phyloP scores from a whole-genome alignment of 106 monocot species.

The Narthecium ossifragum region DNA sequence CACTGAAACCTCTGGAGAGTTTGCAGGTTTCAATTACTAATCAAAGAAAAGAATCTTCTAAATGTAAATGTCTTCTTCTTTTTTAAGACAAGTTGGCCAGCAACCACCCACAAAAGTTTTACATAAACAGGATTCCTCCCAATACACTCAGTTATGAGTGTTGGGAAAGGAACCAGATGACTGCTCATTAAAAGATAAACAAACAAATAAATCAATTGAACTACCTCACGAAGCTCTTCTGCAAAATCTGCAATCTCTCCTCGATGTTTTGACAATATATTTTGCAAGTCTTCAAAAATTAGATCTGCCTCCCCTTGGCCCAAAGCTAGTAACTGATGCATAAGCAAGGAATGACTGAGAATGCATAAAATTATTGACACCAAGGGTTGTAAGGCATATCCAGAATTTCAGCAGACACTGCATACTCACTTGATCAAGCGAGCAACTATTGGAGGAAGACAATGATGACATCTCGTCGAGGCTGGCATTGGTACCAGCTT shows the following conservation, averaged over 20 bases:
- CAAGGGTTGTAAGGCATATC: too few species aligned
- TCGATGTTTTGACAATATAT: constrained; percentile 41
- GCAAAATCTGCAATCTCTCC: constrained; percentile 66
- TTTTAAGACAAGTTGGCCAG: too few species aligned
- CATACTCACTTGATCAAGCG: constrained; percentile 55
- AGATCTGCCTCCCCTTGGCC: constrained; percentile 47
- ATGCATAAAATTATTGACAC: too few species aligned
- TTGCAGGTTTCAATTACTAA: not conserved
- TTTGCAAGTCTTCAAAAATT: constrained; percentile 54
- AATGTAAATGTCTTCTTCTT: too few species aligned
- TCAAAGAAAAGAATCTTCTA: not conserved
- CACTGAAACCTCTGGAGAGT: constrained; percentile 44
- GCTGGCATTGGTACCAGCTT: constrained; percentile 44
- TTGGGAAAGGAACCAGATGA: too few species aligned
- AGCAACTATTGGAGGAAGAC: constrained; percentile 22
- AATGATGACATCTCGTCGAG: constrained; percentile 70
- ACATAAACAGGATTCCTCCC: too few species aligned
- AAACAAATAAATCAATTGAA: not conserved
- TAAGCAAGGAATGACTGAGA: not conserved
- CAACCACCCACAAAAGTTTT: too few species aligned
- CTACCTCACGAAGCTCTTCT: constrained; percentile 69
- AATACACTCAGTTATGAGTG: too few species aligned
- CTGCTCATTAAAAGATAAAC: too few species aligned
- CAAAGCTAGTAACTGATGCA: constrained; percentile 54
- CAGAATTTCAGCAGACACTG: too few species aligned